A percentile compares a stretch with the other conserved stretches of the same genome.
Evolutionary conservation across 1,284 basidiomycete genomes (phyloP).

Genomic region (Taiwanofungus camphoratus): DNA sequence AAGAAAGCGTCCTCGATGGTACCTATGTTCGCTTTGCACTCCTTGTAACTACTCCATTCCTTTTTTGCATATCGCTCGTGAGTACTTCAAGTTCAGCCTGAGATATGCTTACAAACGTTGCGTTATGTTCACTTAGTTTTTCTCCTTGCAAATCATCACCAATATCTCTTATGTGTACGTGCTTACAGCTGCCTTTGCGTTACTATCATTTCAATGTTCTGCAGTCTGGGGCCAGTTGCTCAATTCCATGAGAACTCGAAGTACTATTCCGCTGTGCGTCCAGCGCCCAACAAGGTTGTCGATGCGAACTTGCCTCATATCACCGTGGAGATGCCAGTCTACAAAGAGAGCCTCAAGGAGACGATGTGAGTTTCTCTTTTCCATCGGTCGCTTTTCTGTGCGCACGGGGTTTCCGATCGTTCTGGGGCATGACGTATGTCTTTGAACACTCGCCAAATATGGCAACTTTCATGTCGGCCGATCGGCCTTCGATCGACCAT

Average conservation of each 20-base stretch:
- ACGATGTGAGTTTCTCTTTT: conserved; percentile 51
- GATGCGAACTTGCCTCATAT: conserved; percentile 64
- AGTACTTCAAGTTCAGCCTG: conserved; percentile 20
- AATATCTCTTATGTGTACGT: conserved; percentile 49
- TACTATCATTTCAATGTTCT: conserved; percentile 12
- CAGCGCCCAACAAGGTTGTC: conserved; percentile 54
- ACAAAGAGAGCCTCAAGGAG: conserved; percentile 67
- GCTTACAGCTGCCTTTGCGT: neutral
- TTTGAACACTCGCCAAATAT: no score
- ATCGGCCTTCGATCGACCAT: no score
- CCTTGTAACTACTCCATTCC: conserved; percentile 55
- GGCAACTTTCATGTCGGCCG: no score
- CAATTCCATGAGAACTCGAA: conserved; percentile 71
- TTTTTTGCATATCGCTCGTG: conserved; percentile 71
- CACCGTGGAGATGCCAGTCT: conserved; percentile 76
- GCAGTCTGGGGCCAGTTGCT: conserved; percentile 63
- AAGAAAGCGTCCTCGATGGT: conserved; percentile 66
- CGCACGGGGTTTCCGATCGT: no score
- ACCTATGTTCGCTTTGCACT: conserved; percentile 60
- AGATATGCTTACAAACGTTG: neutral
- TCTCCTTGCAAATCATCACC: conserved; percentile 54
- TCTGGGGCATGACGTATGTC: no score
- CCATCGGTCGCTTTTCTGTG: no score
- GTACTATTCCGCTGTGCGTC: conserved; percentile 62
- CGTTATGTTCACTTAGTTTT: conserved; percentile 42